phyloP scores from a whole-genome alignment of 441 rosid genomes.

The Populus hybrid region DNA sequence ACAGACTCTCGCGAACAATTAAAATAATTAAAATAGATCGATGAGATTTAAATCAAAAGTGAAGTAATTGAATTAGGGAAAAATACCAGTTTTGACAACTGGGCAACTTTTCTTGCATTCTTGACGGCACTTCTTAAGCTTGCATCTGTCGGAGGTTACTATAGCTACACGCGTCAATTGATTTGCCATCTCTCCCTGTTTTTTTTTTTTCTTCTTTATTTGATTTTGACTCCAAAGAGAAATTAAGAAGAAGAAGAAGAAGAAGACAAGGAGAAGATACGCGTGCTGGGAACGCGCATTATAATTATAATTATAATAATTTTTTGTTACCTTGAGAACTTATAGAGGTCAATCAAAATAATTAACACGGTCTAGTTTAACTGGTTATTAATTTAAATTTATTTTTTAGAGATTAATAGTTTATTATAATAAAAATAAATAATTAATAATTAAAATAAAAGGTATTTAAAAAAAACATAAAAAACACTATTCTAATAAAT shows the following conservation, averaged over 20 bases:
- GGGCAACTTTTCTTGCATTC: conserved; percentile 99
- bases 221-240: background rate
- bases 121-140: conserved; percentile 96
- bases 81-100: conserved; percentile 88
- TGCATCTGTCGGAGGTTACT: conserved; percentile 86
- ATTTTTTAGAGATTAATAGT: no score
- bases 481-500: no score
- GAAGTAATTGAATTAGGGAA: background rate
- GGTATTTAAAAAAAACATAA: no score
- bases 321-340: no score
- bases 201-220: background rate
- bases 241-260: background rate
- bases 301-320: no score
- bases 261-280: background rate
- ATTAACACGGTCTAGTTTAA: no score
- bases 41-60: background rate
- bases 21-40: no score
- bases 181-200: conserved; percentile 59
- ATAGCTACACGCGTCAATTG: conserved; percentile 94
- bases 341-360: no score
- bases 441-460: no score
- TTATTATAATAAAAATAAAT: no score
- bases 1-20: no score
- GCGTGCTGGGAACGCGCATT: background rate
- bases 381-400: no score